Conservation (phyloP, 148 eudicot genomes). For the Fagopyrum homotropicum region DNA sequence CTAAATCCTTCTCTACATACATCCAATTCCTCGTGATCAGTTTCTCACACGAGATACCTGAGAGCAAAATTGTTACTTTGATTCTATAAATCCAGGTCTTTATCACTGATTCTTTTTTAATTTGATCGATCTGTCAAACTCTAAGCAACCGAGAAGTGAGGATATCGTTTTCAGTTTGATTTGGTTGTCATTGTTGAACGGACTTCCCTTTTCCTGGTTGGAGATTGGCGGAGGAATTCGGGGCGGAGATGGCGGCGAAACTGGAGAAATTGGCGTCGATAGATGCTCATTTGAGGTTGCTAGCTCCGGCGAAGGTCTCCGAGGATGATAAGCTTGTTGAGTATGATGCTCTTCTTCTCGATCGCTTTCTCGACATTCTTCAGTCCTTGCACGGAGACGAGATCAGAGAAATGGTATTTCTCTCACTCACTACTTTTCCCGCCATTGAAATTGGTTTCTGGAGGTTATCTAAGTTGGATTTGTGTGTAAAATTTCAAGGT, state of each 20-base stretch:
- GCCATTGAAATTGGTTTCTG: not conserved
- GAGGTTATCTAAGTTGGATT: not conserved
- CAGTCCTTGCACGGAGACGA: slow-evolving; percentile 78
- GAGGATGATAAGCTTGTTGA: slow-evolving; percentile 86
- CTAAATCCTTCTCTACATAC: not conserved
- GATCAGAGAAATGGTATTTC: slow-evolving; percentile 58
- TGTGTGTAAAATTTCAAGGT: not conserved
- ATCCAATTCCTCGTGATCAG: not conserved
- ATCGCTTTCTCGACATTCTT: slow-evolving; percentile 83
- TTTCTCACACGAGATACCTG: not conserved
- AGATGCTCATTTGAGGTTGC: slow-evolving; percentile 72
- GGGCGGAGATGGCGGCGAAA: not conserved
- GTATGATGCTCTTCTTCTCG: slow-evolving; percentile 79
- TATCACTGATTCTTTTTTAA: not conserved
- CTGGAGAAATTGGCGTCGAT: slow-evolving; percentile 71
- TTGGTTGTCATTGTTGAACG: not conserved
- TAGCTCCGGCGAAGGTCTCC: slow-evolving; percentile 72
- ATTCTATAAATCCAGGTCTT: not conserved
- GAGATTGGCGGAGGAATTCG: not conserved
- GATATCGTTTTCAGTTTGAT: not conserved
- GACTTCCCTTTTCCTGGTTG: not conserved
- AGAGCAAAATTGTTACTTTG: not conserved
- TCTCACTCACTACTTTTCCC: not conserved
- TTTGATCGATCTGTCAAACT: not conserved
- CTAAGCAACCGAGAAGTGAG: no score